A percentile compares a stretch with the other conserved stretches of the same genome.
phyloP scores from a whole-genome alignment of 2,329 filamentous ascomycete genomes.

The Polytolypa hystricis region DNA sequence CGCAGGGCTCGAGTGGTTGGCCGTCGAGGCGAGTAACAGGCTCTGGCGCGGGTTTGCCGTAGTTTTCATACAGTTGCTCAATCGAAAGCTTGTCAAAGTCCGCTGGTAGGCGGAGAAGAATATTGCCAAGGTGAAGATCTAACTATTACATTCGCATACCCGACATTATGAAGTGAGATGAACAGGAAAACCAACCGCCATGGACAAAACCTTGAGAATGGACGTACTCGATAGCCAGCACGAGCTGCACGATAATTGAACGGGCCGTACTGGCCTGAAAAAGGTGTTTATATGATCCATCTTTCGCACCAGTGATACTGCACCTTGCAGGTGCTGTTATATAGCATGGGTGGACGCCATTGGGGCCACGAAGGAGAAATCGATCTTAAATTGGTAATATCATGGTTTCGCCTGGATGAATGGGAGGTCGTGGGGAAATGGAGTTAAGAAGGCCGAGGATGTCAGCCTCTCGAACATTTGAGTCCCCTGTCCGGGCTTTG shows the following conservation, averaged over 20 bases:
- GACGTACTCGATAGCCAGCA: not conserved
- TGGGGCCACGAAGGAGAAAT: not conserved
- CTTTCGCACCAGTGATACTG: not conserved
- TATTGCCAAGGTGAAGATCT: constrained; percentile 12
- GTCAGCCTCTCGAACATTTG: not conserved
- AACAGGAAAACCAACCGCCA: not conserved
- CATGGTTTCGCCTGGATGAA: not conserved
- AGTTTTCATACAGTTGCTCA: constrained; percentile 7
- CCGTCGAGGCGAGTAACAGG: constrained; percentile 3
- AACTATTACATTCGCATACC: not conserved
- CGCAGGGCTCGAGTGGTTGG: not conserved
- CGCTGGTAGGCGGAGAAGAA: constrained; percentile 8
- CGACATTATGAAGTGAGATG: not conserved
- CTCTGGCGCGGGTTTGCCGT: constrained; percentile 1
- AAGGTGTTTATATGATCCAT: not conserved
- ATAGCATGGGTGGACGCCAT: not conserved
- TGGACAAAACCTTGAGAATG: constrained; percentile 1
- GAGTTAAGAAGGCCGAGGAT: no score
- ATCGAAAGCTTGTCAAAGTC: constrained; percentile 8
- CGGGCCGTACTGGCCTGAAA: not conserved
- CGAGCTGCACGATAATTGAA: not conserved
- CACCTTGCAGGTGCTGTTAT: not conserved
- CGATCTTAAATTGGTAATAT: not conserved
- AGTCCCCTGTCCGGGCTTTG: constrained; percentile 7
- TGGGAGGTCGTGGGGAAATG: not conserved